Conservation (phyloP, 1,284 basidiomycete species). For the Porogramme epimiltina region DNA sequence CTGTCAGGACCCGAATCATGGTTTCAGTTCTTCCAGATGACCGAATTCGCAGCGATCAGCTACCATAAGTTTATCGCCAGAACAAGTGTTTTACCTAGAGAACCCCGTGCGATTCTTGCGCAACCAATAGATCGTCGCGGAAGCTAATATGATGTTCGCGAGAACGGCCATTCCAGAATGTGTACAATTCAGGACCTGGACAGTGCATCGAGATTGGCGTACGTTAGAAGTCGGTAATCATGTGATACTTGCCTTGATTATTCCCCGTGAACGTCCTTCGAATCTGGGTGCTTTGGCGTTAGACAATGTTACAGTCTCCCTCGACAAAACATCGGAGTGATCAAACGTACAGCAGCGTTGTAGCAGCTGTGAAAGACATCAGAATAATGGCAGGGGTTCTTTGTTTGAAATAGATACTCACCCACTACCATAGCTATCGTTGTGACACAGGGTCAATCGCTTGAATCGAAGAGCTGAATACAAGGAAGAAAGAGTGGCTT, state of each 20-base stretch:
- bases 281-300: too few relatives aligned
- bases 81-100: background rate
- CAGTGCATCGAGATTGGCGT: background rate
- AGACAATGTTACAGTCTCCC: too few relatives aligned
- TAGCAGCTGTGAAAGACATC: background rate
- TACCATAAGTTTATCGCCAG: too few relatives aligned
- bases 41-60: background rate
- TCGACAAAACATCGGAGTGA: too few relatives aligned
- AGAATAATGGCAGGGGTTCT: background rate
- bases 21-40: conserved; percentile 1
- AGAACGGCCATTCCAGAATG: conserved; percentile 4
- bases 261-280: too few relatives aligned
- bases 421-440: background rate
- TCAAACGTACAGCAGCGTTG: conserved; percentile 2
- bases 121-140: conserved; percentile 1
- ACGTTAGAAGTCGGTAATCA: background rate
- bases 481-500: background rate
- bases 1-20: background rate
- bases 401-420: background rate
- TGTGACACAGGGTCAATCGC: too few relatives aligned
- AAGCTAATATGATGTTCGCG: conserved; percentile 5
- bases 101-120: background rate
- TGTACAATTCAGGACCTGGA: conserved; percentile 2
- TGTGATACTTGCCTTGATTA: background rate
- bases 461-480: background rate